phyloP scores from a whole-genome alignment of 768 basidiomycete genomes.

The Myochromella boudieri region DNA sequence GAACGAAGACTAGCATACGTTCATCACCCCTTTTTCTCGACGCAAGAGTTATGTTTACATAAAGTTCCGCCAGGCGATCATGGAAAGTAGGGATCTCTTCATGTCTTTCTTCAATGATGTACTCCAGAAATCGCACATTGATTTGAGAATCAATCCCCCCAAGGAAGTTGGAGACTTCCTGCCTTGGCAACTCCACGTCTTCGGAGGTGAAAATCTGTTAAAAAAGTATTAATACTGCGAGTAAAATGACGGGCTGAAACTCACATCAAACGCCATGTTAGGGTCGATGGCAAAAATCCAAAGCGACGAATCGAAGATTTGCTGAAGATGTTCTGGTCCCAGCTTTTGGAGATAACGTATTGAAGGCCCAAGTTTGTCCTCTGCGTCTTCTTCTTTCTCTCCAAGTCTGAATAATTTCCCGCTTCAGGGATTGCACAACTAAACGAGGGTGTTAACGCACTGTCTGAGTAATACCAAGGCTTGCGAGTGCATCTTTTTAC shows the following conservation, averaged over 20 bases:
- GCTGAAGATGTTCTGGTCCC: conserved; percentile 75
- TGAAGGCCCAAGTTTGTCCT: conserved; percentile 81
- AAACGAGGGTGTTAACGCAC: conserved; percentile 44
- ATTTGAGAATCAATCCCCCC: conserved; percentile 67
- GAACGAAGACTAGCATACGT: conserved; percentile 36
- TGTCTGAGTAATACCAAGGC: conserved; percentile 82
- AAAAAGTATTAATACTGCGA: not conserved
- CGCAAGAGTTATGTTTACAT: conserved; percentile 64
- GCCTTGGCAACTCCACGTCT: conserved; percentile 85
- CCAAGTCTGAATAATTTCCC: conserved; percentile 57
- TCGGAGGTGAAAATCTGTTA: conserved; percentile 92
- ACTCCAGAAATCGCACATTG: conserved; percentile 82
- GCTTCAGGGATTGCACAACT: not conserved
- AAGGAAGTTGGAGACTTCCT: conserved; percentile 74
- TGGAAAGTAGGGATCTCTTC: conserved; percentile 75
- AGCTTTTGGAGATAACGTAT: conserved; percentile 90
- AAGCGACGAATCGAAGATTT: conserved; percentile 77
- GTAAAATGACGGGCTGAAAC: not conserved
- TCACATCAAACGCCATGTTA: conserved; percentile 75
- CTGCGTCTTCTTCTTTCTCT: conserved; percentile 70
- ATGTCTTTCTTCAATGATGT: conserved; percentile 70
- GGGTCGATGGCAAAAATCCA: conserved; percentile 84
- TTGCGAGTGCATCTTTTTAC: conserved; percentile 93
- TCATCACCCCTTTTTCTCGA: conserved; percentile 61
- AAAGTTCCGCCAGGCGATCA: conserved; percentile 86